phyloP scores from a whole-genome alignment of 352 stramenopile species.

The Phytophthora europaea region DNA sequence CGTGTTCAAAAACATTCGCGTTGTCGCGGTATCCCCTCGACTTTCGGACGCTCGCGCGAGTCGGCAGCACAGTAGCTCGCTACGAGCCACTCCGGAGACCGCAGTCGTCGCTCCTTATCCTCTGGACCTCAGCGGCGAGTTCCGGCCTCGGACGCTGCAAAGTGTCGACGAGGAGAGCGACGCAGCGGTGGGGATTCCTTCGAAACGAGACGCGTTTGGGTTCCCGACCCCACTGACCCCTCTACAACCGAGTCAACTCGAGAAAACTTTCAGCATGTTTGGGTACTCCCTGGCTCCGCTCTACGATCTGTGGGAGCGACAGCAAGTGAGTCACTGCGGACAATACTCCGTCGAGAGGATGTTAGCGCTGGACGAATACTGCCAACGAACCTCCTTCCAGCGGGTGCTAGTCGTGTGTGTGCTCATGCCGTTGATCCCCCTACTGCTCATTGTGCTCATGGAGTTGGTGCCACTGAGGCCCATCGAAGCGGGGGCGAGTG shows the following conservation, averaged over 20 bases:
- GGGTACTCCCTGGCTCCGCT: not conserved
- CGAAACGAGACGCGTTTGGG: not conserved
- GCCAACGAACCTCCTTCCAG: not conserved
- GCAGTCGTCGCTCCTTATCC: constrained; percentile 1
- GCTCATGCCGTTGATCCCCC: constrained; percentile 9
- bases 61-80: not conserved
- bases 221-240: not conserved
- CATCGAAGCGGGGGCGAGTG: constrained; percentile 7
- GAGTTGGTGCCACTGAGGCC: constrained; percentile 12
- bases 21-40: not conserved
- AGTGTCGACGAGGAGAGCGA: not conserved
- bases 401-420: constrained; percentile 17
- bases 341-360: constrained; percentile 1
- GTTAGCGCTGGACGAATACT: constrained; percentile 33
- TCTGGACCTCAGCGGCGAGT: constrained; percentile 4
- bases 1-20: constrained; percentile 13
- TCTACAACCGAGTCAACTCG: constrained; percentile 10
- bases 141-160: constrained; percentile 1
- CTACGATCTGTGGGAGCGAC: constrained; percentile 1
- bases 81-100: not conserved
- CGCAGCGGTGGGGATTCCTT: not conserved
- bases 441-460: constrained; percentile 10
- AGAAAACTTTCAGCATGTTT: not conserved
- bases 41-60: constrained; percentile 1
- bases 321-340: not conserved